Evolutionary conservation across 106 monocot species (phyloP), one percentile per base, ranked within the genome.

Genomic region (Acorus calamus): DNA sequence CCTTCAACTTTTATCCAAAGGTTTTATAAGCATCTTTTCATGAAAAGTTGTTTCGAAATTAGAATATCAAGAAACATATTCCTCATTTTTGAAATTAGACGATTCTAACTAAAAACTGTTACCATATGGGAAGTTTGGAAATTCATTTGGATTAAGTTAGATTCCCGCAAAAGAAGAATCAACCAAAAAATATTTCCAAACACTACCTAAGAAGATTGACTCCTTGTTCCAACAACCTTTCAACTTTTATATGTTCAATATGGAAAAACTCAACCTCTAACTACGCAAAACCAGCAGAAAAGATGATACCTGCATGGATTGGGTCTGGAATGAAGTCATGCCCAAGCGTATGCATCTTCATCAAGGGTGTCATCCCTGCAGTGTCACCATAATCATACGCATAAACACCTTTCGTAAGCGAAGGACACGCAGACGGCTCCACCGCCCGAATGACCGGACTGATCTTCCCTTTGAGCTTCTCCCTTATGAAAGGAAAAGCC

Each of bases 271-370:
- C 28, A 28, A 28, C 28, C 28, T 28, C 28, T 28, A 28, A 28
- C 28, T 28, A 28, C 28, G 1, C 28, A 28, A 28, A 28, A 28
- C 28, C 28, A 28, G 28, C 28, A 28, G 28, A 10, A 41, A 48
- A 48, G 4, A 10, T 8, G 4, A 8, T 59, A 80, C 89, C 92
- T 62, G 92, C 87, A 71, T 92, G 91, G 68, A 87, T 92, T 7
- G 86, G 91, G 49, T 92, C 91, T 3, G 86, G 91, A 63, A 92
- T 68, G 65, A 92, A 92, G 47, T 79, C 79, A 79, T 92, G 86
- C 3, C 86, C 91, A 52, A 92, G 91, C n/a, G 91, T 84, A 44
- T 92, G 91, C 91, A 92, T 86, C 78, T 92, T 87, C 86, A 92
- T 79, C 65, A 92, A 63, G 7, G 91, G 91, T 3, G 91, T 92